A percentile compares a stretch with the other conserved stretches of the same genome.
These are phyloP conservation scores for Solanum etuberosum DNA, from an alignment of 257 asterid genomes.

Conservation along the genomic window DNA sequence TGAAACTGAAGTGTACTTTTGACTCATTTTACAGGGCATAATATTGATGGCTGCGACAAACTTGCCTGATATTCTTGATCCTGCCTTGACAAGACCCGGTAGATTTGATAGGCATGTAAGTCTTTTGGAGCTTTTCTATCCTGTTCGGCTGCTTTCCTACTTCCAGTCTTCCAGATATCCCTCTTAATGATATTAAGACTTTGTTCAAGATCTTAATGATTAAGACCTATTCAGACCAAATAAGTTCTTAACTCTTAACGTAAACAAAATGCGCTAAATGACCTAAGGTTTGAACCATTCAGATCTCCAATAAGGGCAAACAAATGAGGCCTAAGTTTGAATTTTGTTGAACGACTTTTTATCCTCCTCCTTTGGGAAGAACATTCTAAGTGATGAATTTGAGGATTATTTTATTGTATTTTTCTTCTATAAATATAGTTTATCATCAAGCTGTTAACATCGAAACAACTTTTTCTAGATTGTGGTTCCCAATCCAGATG, in stretches of 20 bases:
- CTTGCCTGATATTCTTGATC: constrained; percentile 95
- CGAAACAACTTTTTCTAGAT: constrained; percentile 36
- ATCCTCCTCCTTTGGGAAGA: neutral
- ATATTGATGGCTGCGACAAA: constrained; percentile 97
- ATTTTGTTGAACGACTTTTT: neutral
- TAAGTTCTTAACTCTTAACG: neutral
- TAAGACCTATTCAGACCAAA: neutral
- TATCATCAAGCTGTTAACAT: neutral
- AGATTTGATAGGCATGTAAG: constrained; percentile 99
- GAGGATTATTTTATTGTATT: neutral
- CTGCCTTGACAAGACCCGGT: constrained; percentile 98
- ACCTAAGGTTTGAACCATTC: neutral
- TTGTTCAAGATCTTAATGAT: neutral
- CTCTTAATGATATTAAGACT: neutral
- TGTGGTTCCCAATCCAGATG: constrained; percentile 87
- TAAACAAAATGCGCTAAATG: neutral
- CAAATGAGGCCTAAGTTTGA: neutral
- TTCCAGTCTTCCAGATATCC: neutral
- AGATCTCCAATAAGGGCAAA: neutral
- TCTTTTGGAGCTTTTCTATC: neutral
- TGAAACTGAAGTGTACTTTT: constrained; percentile 2
- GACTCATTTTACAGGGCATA: constrained; percentile 47
- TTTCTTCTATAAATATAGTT: neutral
- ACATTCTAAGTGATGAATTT: neutral
- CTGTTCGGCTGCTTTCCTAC: neutral